Percentiles rank a stretch among this genome's conserved stretches.
Evolutionary conservation across 2,329 filamentous ascomycete species (phyloP).

Genomic region (Pezicula carpinea): DNA sequence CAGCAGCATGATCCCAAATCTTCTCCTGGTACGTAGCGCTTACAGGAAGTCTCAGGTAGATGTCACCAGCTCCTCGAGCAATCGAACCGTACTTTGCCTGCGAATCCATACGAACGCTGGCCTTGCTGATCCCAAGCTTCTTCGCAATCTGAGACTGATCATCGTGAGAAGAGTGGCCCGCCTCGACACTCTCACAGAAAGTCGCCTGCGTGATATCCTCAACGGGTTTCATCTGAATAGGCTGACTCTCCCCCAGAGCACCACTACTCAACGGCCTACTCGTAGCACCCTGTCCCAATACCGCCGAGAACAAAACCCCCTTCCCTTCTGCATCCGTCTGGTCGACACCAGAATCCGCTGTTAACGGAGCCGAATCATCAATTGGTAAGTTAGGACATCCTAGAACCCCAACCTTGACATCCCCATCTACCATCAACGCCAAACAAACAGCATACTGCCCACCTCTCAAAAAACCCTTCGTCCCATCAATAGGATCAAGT

Average conservation of each 20-base stretch:
- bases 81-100: conserved; percentile 98
- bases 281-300: conserved; percentile 73
- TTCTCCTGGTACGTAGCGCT: conserved; percentile 92
- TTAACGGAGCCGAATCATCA: conserved; percentile 69
- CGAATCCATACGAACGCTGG: conserved; percentile 94
- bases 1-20: conserved; percentile 98
- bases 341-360: conserved; percentile 67
- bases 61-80: conserved; percentile 86
- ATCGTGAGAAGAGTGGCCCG: conserved; percentile 83
- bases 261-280: conserved; percentile 65
- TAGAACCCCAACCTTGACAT: conserved; percentile 90
- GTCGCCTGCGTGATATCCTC: conserved; percentile 72
- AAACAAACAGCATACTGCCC: conserved; percentile 97
- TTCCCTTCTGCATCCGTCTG: conserved; percentile 70
- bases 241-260: conserved; percentile 48
- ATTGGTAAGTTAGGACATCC: conserved; percentile 94
- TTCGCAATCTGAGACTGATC: conserved; percentile 82
- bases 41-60: conserved; percentile 86
- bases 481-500: conserved; percentile 95
- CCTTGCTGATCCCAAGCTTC: conserved; percentile 79
- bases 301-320: conserved; percentile 84
- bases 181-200: conserved; percentile 96
- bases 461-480: conserved; percentile 92
- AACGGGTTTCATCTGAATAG: conserved; percentile 77
- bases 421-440: conserved; percentile 84